phyloP scores from a whole-genome alignment of 768 basidiomycete species.

The Boletellus emodensis region DNA sequence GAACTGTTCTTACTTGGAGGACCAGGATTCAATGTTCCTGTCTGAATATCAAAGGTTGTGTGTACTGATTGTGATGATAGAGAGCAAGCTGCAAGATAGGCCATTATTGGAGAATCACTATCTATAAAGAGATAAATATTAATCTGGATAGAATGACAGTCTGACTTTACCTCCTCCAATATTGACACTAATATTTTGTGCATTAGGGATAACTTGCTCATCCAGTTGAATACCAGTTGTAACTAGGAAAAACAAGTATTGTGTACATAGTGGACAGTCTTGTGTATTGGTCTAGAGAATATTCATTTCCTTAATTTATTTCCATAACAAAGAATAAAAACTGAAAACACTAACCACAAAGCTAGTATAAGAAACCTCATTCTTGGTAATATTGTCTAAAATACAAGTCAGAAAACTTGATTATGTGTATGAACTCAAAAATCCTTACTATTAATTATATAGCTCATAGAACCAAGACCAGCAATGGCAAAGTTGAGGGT shows the following conservation, averaged over 20 bases:
- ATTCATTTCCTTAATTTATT: background rate
- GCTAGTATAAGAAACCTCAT: background rate
- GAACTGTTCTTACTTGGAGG: background rate
- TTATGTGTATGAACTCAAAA: background rate
- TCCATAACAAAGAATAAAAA: background rate
- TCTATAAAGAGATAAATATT: background rate
- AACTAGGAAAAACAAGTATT: conserved; percentile 7
- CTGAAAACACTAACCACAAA: background rate
- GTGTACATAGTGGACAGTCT: background rate
- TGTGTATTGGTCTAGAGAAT: too few species aligned
- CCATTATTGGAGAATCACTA: background rate
- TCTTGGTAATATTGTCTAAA: background rate
- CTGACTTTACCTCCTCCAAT: background rate
- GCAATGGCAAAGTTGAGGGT: background rate
- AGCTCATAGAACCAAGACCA: background rate
- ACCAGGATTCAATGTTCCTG: background rate
- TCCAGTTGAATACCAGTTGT: conserved; percentile 10
- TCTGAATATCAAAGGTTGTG: conserved; percentile 5
- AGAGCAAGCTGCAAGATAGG: conserved; percentile 10
- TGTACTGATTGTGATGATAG: background rate
- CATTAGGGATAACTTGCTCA: background rate
- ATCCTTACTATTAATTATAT: background rate
- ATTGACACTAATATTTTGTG: background rate
- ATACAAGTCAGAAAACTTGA: too few species aligned
- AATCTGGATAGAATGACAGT: too few species aligned